Evolutionary conservation across 2,329 filamentous ascomycete genomes (phyloP).

Genomic region (Colletotrichum cuscutae): DNA sequence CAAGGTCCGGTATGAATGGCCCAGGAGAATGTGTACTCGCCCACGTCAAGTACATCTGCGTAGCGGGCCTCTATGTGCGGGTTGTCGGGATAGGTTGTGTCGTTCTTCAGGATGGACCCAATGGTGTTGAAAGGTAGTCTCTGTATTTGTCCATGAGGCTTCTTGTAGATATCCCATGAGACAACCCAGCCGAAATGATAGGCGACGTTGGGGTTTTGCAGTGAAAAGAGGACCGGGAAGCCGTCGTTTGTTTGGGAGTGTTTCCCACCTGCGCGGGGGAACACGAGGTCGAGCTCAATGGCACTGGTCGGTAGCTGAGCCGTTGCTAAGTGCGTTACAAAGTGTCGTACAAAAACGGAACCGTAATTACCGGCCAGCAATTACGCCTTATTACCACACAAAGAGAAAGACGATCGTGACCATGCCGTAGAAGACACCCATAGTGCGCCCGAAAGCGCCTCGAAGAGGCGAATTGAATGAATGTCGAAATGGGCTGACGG

Average conservation of each 20-base stretch:
- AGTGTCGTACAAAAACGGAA: no score
- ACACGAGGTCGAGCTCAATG: slow-evolving; percentile 10
- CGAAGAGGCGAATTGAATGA: background rate
- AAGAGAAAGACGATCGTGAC: background rate
- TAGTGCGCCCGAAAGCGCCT: background rate
- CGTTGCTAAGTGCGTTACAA: background rate
- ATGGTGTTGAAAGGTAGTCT: background rate
- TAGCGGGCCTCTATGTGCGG: background rate
- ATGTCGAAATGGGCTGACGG: background rate
- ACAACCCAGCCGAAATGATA: slow-evolving; percentile 14
- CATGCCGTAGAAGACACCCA: background rate
- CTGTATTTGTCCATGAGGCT: background rate
- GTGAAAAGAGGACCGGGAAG: slow-evolving; percentile 3
- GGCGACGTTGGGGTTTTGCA: slow-evolving; percentile 17
- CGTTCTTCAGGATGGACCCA: background rate
- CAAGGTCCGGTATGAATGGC: background rate
- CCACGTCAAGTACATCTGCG: background rate
- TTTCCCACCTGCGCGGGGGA: slow-evolving; percentile 1
- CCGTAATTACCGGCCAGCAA: no score
- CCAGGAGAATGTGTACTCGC: slow-evolving; percentile 6
- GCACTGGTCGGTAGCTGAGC: slow-evolving; percentile 1
- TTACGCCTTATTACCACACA: no score
- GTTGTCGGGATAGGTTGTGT: background rate
- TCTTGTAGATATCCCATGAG: slow-evolving; percentile 9
- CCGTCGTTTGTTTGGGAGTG: background rate